Evolutionary conservation across 164 flowering plant species (phyloP).

Genomic region (Stephania cephalantha): DNA sequence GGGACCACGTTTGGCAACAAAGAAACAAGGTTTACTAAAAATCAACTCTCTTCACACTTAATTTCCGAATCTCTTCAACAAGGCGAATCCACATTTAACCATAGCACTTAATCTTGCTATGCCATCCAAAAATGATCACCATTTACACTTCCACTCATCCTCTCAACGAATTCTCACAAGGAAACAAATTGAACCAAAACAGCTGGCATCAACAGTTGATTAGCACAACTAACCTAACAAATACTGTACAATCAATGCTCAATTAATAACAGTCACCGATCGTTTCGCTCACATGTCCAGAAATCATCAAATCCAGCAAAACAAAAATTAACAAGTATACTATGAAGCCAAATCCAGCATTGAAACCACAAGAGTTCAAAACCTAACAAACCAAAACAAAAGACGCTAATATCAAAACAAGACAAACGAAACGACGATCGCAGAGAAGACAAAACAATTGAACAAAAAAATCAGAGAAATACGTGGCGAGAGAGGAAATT

Average conservation of each 20-base stretch:
- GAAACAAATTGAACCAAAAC: not conserved
- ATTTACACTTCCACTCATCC: no score
- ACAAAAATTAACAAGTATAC: not conserved
- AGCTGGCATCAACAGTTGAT: not conserved
- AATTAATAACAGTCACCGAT: no score
- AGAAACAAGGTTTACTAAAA: no score
- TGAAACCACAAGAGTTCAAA: not conserved
- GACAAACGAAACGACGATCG: constrained; percentile 1
- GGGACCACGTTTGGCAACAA: no score
- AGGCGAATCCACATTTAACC: no score
- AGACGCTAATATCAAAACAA: not conserved
- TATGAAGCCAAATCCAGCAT: not conserved
- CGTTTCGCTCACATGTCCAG: not conserved
- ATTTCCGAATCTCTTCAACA: no score
- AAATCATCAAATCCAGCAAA: not conserved
- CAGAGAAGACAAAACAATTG: not conserved
- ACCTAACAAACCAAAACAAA: not conserved
- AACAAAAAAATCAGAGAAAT: not conserved
- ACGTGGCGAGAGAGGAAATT: not conserved
- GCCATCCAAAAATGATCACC: no score
- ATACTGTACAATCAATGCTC: no score
- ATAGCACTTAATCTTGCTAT: no score
- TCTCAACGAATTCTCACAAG: not conserved
- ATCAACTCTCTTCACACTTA: no score
- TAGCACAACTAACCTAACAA: no score